Conservation (phyloP, 1,284 basidiomycete species). For the Porodaedalea pini region DNA sequence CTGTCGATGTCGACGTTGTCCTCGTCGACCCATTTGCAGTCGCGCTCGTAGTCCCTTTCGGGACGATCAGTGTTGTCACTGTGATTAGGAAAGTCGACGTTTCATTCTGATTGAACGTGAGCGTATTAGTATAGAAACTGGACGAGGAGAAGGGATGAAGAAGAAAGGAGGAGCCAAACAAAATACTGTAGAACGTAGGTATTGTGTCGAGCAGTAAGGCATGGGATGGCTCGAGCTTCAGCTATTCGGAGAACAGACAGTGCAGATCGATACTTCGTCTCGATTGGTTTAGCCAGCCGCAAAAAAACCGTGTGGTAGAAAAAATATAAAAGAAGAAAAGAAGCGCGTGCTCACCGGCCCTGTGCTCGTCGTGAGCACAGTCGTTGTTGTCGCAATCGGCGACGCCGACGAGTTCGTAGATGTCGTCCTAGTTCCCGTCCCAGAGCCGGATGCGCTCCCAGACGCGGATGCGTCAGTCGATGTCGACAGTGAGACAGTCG, state of each 20-base stretch:
- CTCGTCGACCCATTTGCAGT: conserved; percentile 1
- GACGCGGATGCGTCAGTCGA: not conserved
- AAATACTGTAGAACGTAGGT: too few species aligned
- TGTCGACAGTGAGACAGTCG: conserved; percentile 1
- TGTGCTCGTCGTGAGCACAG: conserved; percentile 18
- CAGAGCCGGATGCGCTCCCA: not conserved
- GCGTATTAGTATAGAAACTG: too few species aligned
- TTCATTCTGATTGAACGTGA: not conserved
- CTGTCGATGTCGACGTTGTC: conserved; percentile 27
- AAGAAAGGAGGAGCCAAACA: too few species aligned
- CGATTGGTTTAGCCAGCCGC: too few species aligned
- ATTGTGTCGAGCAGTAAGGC: too few species aligned
- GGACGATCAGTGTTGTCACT: conserved; percentile 12
- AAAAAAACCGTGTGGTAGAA: too few species aligned
- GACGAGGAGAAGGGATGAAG: too few species aligned
- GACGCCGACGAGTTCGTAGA: conserved; percentile 1
- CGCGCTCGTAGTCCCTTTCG: not conserved
- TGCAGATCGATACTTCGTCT: too few species aligned
- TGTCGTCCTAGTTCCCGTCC: not conserved
- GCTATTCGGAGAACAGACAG: too few species aligned
- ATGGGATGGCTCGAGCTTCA: too few species aligned
- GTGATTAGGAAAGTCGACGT: conserved; percentile 17
- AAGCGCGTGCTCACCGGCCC: conserved; percentile 8
- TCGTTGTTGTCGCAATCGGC: conserved; percentile 11
- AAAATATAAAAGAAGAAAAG: not conserved